phyloP scores from a whole-genome alignment of 495 filamentous ascomycete species.

The Rusavskia elegans region DNA sequence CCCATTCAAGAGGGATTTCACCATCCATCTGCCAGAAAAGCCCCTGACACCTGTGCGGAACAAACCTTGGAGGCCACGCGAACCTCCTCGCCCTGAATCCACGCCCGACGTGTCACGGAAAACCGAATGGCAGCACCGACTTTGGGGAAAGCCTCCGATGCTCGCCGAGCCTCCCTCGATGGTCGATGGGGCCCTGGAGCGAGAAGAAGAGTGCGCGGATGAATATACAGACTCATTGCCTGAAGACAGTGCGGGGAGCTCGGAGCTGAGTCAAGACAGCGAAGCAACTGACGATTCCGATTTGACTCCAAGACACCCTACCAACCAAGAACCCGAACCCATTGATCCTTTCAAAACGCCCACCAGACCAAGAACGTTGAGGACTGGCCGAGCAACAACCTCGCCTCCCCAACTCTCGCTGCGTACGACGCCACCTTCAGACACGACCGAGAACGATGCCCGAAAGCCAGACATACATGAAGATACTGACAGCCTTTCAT shows the following conservation, averaged over 20 bases:
- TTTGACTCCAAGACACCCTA: conserved; percentile 15
- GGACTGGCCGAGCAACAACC: conserved; percentile 23
- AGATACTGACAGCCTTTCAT: conserved; percentile 29
- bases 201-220: neutral
- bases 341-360: conserved; percentile 8
- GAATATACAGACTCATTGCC: neutral
- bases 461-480: conserved; percentile 11
- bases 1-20: conserved; percentile 66
- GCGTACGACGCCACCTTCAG: conserved; percentile 19
- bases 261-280: conserved; percentile 3
- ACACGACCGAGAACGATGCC: neutral
- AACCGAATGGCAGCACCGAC: neutral
- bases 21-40: conserved; percentile 55
- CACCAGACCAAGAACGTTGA: conserved; percentile 13
- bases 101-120: neutral
- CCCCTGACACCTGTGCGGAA: conserved; percentile 48
- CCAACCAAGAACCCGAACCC: conserved; percentile 12
- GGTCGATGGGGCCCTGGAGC: neutral
- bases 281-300: conserved; percentile 24
- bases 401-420: conserved; percentile 30
- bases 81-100: neutral
- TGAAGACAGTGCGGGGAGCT: neutral
- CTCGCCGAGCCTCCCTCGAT: neutral
- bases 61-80: conserved; percentile 43
- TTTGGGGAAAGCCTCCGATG: neutral